phyloP scores from a whole-genome alignment of 1,284 basidiomycete genomes.

The Kalmanozyma brasiliensis region DNA sequence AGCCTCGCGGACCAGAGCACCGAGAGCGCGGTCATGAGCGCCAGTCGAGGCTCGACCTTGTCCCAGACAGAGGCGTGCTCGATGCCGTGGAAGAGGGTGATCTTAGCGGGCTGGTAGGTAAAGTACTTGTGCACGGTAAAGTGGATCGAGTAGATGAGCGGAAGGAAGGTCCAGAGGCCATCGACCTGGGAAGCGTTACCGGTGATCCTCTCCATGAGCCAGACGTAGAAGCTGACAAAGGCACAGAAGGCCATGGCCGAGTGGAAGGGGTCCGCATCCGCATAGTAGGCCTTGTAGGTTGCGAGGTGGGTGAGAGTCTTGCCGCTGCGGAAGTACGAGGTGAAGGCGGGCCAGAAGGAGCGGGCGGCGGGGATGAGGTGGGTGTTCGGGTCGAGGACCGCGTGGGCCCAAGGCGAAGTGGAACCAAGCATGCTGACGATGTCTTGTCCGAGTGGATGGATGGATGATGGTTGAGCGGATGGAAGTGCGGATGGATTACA shows the following conservation, averaged over 20 bases:
- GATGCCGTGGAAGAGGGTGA: constrained; percentile 34
- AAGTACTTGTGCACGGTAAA: constrained; percentile 60
- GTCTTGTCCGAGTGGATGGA: constrained; percentile 3
- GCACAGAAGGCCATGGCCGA: constrained; percentile 55
- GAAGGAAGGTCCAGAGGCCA: constrained; percentile 63
- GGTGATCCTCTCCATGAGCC: constrained; percentile 58
- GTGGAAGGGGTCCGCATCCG: constrained; percentile 55
- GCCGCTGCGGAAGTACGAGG: constrained; percentile 27
- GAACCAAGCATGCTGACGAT: constrained; percentile 22
- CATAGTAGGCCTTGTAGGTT: constrained; percentile 52
- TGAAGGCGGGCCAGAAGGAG: constrained; percentile 40
- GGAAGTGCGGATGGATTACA: constrained; percentile 8
- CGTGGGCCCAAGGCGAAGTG: constrained; percentile 38
- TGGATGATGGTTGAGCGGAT: constrained; percentile 5
- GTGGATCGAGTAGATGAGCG: constrained; percentile 60
- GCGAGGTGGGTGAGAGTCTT: constrained; percentile 32
- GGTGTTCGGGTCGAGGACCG: constrained; percentile 40
- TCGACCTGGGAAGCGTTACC: constrained; percentile 64
- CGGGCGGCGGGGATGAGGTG: constrained; percentile 46
- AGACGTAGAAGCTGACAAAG: constrained; percentile 51
- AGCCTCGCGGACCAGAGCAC: constrained; percentile 72
- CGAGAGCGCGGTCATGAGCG: constrained; percentile 67
- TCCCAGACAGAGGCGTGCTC: constrained; percentile 39
- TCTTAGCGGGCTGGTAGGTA: constrained; percentile 44
- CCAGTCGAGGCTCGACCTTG: constrained; percentile 65